These are phyloP conservation scores for Aspergillus versicolor DNA, from an alignment of 2,329 filamentous ascomycete genomes.

Conservation along the genomic window DNA sequence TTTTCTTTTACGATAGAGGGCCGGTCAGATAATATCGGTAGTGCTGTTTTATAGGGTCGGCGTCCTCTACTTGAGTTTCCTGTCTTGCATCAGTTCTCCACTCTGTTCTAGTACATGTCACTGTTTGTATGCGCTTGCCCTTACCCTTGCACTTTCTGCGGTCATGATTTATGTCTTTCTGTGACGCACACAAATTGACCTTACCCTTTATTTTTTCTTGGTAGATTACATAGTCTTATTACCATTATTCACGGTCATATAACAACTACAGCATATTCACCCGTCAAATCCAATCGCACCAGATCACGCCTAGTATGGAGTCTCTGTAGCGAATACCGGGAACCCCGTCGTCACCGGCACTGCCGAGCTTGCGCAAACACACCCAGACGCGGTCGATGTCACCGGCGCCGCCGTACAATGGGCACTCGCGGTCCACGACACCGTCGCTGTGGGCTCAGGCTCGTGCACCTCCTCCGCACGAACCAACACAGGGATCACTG, in stretches of 20 bases:
- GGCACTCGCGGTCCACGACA: slow-evolving; percentile 29
- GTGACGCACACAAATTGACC: background rate
- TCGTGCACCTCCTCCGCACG: slow-evolving; percentile 36
- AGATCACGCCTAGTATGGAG: background rate
- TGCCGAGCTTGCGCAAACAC: slow-evolving; percentile 32
- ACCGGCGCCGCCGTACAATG: slow-evolving; percentile 36
- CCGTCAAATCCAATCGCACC: background rate
- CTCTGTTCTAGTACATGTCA: background rate
- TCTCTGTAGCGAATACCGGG: slow-evolving; percentile 9
- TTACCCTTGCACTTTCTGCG: background rate
- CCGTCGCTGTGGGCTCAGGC: slow-evolving; percentile 16
- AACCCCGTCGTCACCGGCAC: slow-evolving; percentile 30
- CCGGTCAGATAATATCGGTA: slow-evolving; percentile 17
- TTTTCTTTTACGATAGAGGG: slow-evolving; percentile 18
- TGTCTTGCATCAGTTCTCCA: background rate
- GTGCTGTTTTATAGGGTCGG: slow-evolving; percentile 5
- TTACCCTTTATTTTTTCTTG: background rate
- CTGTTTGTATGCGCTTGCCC: background rate
- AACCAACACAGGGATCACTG: slow-evolving; percentile 52
- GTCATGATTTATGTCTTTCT: slow-evolving; percentile 1
- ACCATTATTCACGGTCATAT: background rate
- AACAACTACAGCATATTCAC: background rate
- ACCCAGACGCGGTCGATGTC: slow-evolving; percentile 24
- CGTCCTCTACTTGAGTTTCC: slow-evolving; percentile 5
- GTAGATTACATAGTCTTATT: background rate